A percentile compares a stretch with the other conserved stretches of the same genome.
These are phyloP conservation scores for Ceriops decandra DNA, from an alignment of 345 rosid species.

Conservation along the genomic window DNA sequence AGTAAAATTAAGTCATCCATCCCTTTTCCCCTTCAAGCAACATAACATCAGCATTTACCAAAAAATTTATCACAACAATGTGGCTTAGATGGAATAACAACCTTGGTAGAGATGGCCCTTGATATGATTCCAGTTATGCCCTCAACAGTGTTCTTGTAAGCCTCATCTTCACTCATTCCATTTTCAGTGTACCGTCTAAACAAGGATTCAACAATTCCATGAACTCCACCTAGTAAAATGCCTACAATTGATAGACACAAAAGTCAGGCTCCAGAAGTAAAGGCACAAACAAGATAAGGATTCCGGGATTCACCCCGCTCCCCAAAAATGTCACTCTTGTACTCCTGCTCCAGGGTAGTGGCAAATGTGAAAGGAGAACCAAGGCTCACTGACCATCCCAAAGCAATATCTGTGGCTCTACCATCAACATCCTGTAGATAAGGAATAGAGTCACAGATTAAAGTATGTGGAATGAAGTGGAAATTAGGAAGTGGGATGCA, in stretches of 20 bases:
- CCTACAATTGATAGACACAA: conserved; percentile 34
- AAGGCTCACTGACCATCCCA: conserved; percentile 93
- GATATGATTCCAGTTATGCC: conserved; percentile 80
- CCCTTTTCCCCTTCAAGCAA: neutral
- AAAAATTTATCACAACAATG: no score
- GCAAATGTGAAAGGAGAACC: conserved; percentile 95
- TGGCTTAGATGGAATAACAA: conserved; percentile 2
- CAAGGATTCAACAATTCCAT: conserved; percentile 80
- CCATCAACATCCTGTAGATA: conserved; percentile 73
- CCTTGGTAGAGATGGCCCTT: conserved; percentile 78
- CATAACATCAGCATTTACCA: neutral
- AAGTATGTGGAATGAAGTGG: no score
- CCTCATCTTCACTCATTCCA: conserved; percentile 73
- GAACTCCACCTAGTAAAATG: conserved; percentile 91
- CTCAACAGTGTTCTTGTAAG: conserved; percentile 90
- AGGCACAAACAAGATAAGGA: neutral
- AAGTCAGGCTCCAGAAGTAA: neutral
- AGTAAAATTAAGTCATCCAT: neutral
- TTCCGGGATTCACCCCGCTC: conserved; percentile 58
- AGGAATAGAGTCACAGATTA: no score
- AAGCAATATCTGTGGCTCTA: conserved; percentile 80
- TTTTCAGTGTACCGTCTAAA: conserved; percentile 82
- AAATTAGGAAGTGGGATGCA: no score
- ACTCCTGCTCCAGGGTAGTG: conserved; percentile 91
- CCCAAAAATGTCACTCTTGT: conserved; percentile 93